Conservation (phyloP, 1,139 yeast species). For the Pneumocystis oryctolagi region DNA sequence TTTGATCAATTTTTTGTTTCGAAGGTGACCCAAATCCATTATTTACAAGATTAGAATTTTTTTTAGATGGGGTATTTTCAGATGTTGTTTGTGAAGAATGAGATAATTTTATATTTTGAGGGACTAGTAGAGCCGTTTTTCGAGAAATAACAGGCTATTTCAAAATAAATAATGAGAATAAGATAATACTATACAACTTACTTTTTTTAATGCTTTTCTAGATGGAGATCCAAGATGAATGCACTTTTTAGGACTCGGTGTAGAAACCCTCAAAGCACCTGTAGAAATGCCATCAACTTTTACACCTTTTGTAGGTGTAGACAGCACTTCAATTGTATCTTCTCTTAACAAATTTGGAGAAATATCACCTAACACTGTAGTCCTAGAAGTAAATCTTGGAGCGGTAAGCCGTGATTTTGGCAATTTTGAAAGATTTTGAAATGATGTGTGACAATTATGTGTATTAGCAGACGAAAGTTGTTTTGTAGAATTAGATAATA, state of each 20-base stretch:
- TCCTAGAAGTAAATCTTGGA: background rate
- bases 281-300: background rate
- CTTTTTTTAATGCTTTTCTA: background rate
- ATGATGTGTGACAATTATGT: background rate
- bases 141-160: background rate
- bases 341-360: background rate
- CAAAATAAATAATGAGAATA: background rate
- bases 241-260: background rate
- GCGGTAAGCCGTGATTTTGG: conserved; percentile 4
- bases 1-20: background rate
- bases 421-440: background rate
- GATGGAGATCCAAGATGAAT: background rate
- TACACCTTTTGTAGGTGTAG: conserved; percentile 1
- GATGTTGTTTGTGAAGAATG: background rate
- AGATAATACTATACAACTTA: background rate
- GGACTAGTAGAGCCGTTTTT: background rate
- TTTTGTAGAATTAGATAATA: background rate
- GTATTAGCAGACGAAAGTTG: background rate
- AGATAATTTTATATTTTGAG: background rate
- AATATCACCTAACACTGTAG: background rate
- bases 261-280: background rate
- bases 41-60: background rate
- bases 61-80: background rate
- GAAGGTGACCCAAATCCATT: background rate
- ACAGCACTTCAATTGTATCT: background rate